These are phyloP conservation scores for Peltaster fructicola DNA, from an alignment of 2,329 filamentous ascomycete genomes.

Conservation along the genomic window DNA sequence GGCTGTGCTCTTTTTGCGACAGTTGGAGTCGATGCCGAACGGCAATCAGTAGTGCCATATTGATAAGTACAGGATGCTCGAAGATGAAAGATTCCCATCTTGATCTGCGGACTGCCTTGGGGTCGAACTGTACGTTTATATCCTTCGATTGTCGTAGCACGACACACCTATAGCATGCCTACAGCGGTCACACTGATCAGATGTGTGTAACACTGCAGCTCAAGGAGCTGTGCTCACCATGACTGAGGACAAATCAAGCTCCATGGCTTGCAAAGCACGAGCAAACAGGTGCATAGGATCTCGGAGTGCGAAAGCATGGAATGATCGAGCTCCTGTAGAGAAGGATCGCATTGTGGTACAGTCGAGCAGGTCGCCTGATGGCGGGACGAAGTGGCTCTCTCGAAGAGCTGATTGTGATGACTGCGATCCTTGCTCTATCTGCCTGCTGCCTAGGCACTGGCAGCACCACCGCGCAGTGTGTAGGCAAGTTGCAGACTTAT, in stretches of 20 bases:
- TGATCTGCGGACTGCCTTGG: not conserved
- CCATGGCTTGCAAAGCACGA: conserved; percentile 1
- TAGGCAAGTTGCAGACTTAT: no score
- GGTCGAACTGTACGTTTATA: conserved; percentile 1
- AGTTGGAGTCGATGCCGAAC: conserved; percentile 2
- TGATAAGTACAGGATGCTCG: conserved; percentile 2
- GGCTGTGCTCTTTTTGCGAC: not conserved
- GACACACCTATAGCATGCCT: conserved; percentile 1
- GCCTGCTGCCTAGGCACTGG: no score
- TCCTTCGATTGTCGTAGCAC: conserved; percentile 1
- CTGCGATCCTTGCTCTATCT: not conserved
- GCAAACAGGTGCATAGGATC: conserved; percentile 1
- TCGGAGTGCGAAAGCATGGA: conserved; percentile 1
- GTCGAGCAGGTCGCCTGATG: not conserved
- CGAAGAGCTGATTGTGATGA: not conserved
- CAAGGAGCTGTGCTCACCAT: no score
- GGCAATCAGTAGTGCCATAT: conserved; percentile 2
- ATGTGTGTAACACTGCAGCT: no score
- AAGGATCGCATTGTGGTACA: not conserved
- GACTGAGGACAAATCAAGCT: conserved; percentile 2
- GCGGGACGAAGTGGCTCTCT: not conserved
- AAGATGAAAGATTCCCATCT: conserved; percentile 2
- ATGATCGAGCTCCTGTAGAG: conserved; percentile 2
- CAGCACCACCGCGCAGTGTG: no score
- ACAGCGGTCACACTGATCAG: no score